A percentile compares a stretch with the other conserved stretches of the same genome.
These are phyloP conservation scores for Monilinia fructicola DNA, from an alignment of 2,329 filamentous ascomycete species.

Conservation along the genomic window DNA sequence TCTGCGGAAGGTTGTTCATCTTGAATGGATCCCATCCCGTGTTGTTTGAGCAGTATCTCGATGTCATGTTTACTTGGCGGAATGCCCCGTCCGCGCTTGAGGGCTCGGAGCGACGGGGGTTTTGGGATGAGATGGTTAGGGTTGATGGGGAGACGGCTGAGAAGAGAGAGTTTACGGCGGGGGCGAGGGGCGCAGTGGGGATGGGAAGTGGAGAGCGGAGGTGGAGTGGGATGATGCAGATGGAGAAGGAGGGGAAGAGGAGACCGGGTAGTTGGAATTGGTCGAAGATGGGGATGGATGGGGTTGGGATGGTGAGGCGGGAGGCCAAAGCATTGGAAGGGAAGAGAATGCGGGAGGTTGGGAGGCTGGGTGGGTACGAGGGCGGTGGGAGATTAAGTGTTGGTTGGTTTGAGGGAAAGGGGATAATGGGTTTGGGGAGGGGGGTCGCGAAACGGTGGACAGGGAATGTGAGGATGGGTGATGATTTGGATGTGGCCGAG, in stretches of 20 bases:
- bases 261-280: constrained; percentile 15
- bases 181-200: constrained; percentile 4
- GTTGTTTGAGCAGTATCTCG: constrained; percentile 27
- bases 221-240: constrained; percentile 12
- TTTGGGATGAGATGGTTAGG: constrained; percentile 24
- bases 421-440: constrained; percentile 11
- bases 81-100: background rate
- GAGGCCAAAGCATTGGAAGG: constrained; percentile 12
- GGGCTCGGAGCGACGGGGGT: background rate
- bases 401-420: background rate
- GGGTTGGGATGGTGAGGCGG: constrained; percentile 11
- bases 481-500: background rate
- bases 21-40: constrained; percentile 21
- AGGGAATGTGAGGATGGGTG: background rate
- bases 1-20: constrained; percentile 41
- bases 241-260: constrained; percentile 18
- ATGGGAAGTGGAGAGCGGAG: constrained; percentile 14
- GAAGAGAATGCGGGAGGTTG: constrained; percentile 19
- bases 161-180: constrained; percentile 29
- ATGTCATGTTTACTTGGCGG: constrained; percentile 17
- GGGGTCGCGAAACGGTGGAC: background rate
- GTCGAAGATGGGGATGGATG: constrained; percentile 21
- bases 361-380: constrained; percentile 14
- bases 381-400: constrained; percentile 8
- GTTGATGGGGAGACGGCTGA: constrained; percentile 28